Base-by-base conservation (phyloP, 2,329 filamentous ascomycete genomes). In the Phaeosphaeriaceae sp. region DNA sequence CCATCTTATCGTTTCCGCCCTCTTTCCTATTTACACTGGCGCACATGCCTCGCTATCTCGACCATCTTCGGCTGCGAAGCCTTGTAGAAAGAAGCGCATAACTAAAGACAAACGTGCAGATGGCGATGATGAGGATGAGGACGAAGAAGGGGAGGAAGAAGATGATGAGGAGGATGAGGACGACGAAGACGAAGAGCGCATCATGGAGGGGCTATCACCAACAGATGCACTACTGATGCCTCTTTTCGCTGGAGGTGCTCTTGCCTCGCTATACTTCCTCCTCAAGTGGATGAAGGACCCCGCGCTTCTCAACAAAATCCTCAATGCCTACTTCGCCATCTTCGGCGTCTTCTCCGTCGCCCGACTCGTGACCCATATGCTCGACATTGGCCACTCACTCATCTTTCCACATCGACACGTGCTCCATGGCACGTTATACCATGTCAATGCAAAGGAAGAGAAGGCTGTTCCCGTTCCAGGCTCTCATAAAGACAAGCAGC, bases 201-300 rank as follows among this genome's bases (percentile, higher is more conserved):
- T 79, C 58, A 84, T 88, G 77, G 86, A 88, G 63, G 87, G 87
- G 0, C 74, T 95, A 43, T 81, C 86, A 7, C 86, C 89, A 1
- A 86, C 83, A 0, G 93, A 97, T 72, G 93, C 91, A 39, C 83
- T 97, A 59, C 73, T 95, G 63, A 89, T 97, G 56, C 94, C 93
- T 1, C 61, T 97, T 26, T 78, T 92, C 46, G 92, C 92, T 5
- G 90, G 86, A 2, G 66, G 79, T 8, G 85, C 87, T 1, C 83
- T 97, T 7, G 81, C 86, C 34, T 85, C 85, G 4, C 79, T 97
- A 11, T 97, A 97, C 77, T 87, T 92, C 63, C 79, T 96, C 51
- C 91, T 97, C 68, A 91, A 95, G 71, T 94, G 88, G 83, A 83
- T 97, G 46, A 81, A 93, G 58, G 90, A 96, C 64, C 87, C 92